Evolutionary conservation across 768 basidiomycete genomes (phyloP), one percentile per base, ranked within the genome.

Genomic region (Pseudohyphozyma bogoriensis): DNA sequence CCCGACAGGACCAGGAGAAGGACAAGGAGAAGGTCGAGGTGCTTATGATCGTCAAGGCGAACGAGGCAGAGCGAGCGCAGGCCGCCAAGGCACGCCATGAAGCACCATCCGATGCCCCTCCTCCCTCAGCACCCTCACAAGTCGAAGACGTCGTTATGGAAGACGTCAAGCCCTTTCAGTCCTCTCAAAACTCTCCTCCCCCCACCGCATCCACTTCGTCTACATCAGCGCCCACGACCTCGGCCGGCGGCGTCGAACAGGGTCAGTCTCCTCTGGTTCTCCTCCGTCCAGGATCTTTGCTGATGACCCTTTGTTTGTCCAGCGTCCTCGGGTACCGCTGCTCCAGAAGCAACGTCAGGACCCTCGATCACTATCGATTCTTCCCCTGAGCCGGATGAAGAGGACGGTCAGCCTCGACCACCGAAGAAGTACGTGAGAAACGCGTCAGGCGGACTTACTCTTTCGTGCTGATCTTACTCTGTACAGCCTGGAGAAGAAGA

Each of bases 301-400:
- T 16, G 26, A 45, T n/a, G n/a, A 37, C 33, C 24, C 12, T 1
- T 22, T 7, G 18, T 2, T 28, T 24, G 10, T 24, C 20, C 50
- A 31, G 13, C 20, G 9, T 32, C 28, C 20, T 13, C 29, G 20
- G 50, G 15, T 42, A 3, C 44, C 5, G 2, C 15, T 7, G 4
- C n/a, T 11, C 22, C 33, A 31, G 12, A 22, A 22, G 2, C 45
- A 24, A 8, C 16, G 1, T 42, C 40, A 11, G 51, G 24, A 10
- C 35, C 51, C 16, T 37, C 51, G 22, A 52, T 37, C 22, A 28
- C 36, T 3, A 18, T 36, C 4, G 59, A n/a, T 0, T 33, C 51
- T 3, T 66, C 64, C 10, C 60, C 60, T 1, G 64, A 66, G n/a
- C 44, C 46, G 0, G 60, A 65, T 12, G 64, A 66, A 10, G 64